Conservation (phyloP, 192 early-diverging fungal species). For the Backusella tuberculispora region DNA sequence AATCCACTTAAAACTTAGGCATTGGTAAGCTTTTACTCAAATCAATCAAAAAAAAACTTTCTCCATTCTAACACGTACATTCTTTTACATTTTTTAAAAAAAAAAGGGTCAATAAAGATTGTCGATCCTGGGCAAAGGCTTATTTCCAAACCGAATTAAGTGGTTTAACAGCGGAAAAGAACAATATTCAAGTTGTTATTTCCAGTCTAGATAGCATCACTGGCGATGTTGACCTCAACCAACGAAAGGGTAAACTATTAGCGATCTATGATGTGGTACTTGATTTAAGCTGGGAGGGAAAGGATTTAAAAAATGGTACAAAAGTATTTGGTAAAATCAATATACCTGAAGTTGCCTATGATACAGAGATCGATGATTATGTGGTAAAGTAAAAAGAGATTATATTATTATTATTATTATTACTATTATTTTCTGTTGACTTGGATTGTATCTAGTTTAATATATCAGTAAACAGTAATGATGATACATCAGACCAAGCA, state of each 20-base stretch:
- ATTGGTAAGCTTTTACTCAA: slow-evolving; percentile 35
- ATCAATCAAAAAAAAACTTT: neutral
- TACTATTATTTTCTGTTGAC: neutral
- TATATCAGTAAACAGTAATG: slow-evolving; percentile 61
- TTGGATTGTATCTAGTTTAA: slow-evolving; percentile 55
- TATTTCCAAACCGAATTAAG: slow-evolving; percentile 76
- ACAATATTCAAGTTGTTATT: slow-evolving; percentile 58
- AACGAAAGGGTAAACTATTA: slow-evolving; percentile 93
- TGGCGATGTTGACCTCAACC: slow-evolving; percentile 92
- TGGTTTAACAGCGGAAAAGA: slow-evolving; percentile 54
- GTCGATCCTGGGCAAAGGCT: slow-evolving; percentile 84
- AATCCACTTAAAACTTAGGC: slow-evolving; percentile 19
- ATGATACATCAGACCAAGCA: slow-evolving; percentile 54
- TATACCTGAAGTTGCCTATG: slow-evolving; percentile 91
- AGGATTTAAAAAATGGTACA: slow-evolving; percentile 46
- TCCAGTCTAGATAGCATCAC: slow-evolving; percentile 63
- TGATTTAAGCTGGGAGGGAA: slow-evolving; percentile 72
- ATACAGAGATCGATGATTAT: slow-evolving; percentile 81
- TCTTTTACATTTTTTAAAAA: neutral
- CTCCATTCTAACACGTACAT: neutral
- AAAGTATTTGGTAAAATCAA: slow-evolving; percentile 74
- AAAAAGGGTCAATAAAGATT: slow-evolving; percentile 92
- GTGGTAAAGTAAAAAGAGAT: slow-evolving; percentile 53
- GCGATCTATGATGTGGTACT: slow-evolving; percentile 89
- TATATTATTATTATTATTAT: too few relatives aligned